phyloP scores from a whole-genome alignment of 352 stramenopile genomes.

The Pythium monospermum region DNA sequence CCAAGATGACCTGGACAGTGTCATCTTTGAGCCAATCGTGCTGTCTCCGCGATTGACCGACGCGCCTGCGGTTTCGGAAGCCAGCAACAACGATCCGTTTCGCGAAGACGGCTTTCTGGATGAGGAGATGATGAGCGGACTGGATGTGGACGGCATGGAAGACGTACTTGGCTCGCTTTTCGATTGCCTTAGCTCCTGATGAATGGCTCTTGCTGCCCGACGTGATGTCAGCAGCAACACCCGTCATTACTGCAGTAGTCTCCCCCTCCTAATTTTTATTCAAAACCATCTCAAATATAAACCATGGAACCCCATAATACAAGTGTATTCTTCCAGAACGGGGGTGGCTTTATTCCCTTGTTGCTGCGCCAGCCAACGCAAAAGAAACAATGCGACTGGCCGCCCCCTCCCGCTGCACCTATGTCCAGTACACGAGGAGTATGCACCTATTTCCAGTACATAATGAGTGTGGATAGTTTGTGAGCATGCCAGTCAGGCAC shows the following conservation, averaged over 20 bases:
- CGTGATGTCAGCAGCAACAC: neutral
- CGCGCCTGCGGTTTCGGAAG: neutral
- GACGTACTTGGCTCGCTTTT: conserved; percentile 7
- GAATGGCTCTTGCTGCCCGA: neutral
- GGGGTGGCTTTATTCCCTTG: too few species aligned
- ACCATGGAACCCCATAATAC: too few species aligned
- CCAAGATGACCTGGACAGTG: conserved; percentile 3
- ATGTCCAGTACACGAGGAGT: too few species aligned
- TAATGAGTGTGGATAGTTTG: too few species aligned
- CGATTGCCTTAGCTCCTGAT: conserved; percentile 14
- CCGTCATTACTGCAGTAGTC: conserved; percentile 2
- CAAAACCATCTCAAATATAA: too few species aligned
- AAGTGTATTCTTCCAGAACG: too few species aligned
- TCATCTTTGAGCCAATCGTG: conserved; percentile 17
- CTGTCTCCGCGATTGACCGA: conserved; percentile 8
- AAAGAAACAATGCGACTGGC: too few species aligned
- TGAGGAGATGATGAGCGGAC: conserved; percentile 11
- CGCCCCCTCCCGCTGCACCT: too few species aligned
- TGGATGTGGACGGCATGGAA: conserved; percentile 17
- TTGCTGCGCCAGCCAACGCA: too few species aligned
- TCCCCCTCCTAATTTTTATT: too few species aligned
- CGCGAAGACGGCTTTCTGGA: conserved; percentile 2
- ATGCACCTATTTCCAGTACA: too few species aligned
- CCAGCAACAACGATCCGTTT: conserved; percentile 6
- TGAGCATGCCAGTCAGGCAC: too few species aligned